Base-by-base conservation (phyloP, 2,329 filamentous ascomycete genomes). In the Diplocarpon mali region DNA sequence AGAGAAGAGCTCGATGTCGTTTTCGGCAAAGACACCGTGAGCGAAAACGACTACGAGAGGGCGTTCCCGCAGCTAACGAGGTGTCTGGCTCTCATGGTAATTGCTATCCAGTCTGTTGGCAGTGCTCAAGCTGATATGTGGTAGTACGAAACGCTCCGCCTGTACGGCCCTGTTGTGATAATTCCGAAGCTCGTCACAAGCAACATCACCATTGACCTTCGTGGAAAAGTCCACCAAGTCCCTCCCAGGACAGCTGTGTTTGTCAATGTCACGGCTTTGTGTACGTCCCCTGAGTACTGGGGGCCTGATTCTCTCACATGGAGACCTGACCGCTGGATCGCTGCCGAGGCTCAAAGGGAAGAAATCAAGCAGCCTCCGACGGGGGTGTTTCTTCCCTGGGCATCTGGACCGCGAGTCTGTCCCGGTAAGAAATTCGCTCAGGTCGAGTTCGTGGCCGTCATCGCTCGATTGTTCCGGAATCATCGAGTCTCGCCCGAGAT, bases 1-100 rank as follows among this genome's bases (percentile, higher is more conserved):
- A 83, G 88, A 53, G 64, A 69, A 31, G 83, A 87, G 48, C 64
- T 89, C 35, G 81, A 87, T 44, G 32, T 14, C 14, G 46, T 58
- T 13, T 52, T 44, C 61, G 64, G 40, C 43, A 50, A 12, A 4
- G 47, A 56, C 32, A 44, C 53, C 24, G 37, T 52, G 8, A 30
- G 44, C 1, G 42, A 61, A 5, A 53, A 61, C 3, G 63, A 57
- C 53, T 62, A 13, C 69, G 65, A 42, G 32, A 39, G 0, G 53
- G 56, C 3, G 69, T 65, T 42, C 64, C 66, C 0, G 64, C 61
- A 15, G 57, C 71, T 5, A 60, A 62, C 37, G 56, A 63, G 5
- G 65, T 63, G 20, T 27, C 45, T 65, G 2, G 58, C 65, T 2
- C 51, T 66, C 3, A 49, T 70, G 57, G 53, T 52, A 52, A 36